Percentiles rank a stretch among this genome's conserved stretches.
phyloP scores from a whole-genome alignment of 2,329 filamentous ascomycete genomes.

The Monosporascus ibericus region DNA sequence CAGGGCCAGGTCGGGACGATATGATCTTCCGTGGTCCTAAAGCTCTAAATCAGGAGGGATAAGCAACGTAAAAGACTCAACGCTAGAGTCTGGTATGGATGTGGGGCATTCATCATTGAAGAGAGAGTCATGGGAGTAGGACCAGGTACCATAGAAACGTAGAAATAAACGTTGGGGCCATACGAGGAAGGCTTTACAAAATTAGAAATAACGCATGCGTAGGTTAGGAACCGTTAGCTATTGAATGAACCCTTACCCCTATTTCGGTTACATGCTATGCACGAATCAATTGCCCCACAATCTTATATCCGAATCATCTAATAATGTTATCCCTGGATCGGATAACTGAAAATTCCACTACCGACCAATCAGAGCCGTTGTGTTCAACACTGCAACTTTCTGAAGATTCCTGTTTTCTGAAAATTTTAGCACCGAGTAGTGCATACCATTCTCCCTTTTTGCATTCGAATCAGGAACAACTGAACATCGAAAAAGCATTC shows the following conservation, averaged over 20 bases:
- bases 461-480: not conserved
- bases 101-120: not conserved
- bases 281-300: too few relatives aligned
- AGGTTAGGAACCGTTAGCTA: not conserved
- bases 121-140: too few relatives aligned
- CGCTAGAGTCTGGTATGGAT: not conserved
- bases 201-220: not conserved
- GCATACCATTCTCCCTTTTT: not conserved
- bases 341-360: too few relatives aligned
- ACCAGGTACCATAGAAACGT: not conserved
- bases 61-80: not conserved
- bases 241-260: too few relatives aligned
- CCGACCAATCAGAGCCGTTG: not conserved
- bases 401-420: not conserved
- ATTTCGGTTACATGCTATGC: too few relatives aligned
- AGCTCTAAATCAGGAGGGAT: not conserved
- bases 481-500: too few relatives aligned
- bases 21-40: not conserved
- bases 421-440: not conserved
- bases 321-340: too few relatives aligned
- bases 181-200: not conserved
- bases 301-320: too few relatives aligned
- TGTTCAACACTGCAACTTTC: not conserved
- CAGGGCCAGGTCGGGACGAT: not conserved
- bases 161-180: not conserved